Conservation (phyloP, 2,329 filamentous ascomycete species). For the Cladorrhinum sp. region DNA sequence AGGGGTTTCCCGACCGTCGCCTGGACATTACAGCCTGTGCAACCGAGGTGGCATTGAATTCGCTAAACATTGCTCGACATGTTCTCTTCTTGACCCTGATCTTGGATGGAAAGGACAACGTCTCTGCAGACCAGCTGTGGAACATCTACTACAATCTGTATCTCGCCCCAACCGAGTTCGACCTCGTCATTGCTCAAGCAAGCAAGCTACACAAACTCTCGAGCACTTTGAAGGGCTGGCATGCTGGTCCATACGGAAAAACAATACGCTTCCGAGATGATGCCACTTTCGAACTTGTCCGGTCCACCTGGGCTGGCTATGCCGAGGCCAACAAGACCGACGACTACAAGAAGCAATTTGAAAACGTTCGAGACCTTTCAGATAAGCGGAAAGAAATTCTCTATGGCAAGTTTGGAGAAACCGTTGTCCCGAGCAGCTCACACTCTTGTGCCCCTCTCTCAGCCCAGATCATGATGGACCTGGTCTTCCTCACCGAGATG, state of each 20-base stretch:
- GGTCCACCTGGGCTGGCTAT: conserved; percentile 41
- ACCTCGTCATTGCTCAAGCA: conserved; percentile 41
- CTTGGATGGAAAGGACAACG: conserved; percentile 37
- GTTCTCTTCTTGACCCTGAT: conserved; percentile 51
- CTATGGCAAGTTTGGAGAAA: background rate
- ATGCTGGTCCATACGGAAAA: conserved; percentile 41
- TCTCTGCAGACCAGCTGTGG: conserved; percentile 41
- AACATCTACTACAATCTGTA: conserved; percentile 55
- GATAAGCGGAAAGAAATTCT: background rate
- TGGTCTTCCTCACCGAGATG: conserved; percentile 10
- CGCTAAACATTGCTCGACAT: conserved; percentile 51
- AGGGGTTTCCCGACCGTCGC: conserved; percentile 20
- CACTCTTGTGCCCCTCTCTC: conserved; percentile 15
- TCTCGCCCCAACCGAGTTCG: conserved; percentile 38
- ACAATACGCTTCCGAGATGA: conserved; percentile 48
- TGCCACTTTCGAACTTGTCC: conserved; percentile 42
- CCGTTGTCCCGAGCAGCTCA: background rate
- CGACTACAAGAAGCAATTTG: conserved; percentile 21
- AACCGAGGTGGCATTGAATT: conserved; percentile 45
- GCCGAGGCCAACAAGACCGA: conserved; percentile 16
- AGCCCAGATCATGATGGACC: background rate
- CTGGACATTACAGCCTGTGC: conserved; percentile 59
- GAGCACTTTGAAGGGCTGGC: conserved; percentile 43
- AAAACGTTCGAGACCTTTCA: conserved; percentile 9
- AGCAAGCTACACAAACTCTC: conserved; percentile 42